Evolutionary conservation across 2,329 filamentous ascomycete species (phyloP), one percentile per base, ranked within the genome.

Genomic region (Paraphoma chrysanthemicola): DNA sequence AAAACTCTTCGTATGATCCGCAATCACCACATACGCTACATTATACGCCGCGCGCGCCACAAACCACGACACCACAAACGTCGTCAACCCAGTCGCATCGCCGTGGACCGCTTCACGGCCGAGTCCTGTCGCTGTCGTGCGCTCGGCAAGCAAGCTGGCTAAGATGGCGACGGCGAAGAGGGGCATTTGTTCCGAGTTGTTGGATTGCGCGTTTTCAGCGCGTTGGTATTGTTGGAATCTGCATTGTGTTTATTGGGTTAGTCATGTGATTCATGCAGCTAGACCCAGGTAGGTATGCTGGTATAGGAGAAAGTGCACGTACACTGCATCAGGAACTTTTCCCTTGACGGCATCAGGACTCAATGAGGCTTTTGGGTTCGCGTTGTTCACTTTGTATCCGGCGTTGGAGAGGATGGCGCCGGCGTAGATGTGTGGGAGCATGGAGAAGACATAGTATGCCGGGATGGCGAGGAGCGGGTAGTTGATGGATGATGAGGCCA

Each of bases 391-490:
- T 30, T 67, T 59, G 60, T 68, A 69, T 18, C 68, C 68, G 8
- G 48, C 33, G 1, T 57, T 43, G 3, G 44, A 14, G 28, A 70
- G 67, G 10, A 68, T 42, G 23, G 17, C 43, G 28, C 44, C 30
- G 2, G 68, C 62, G 38, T 70, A 70, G 10, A 56, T 41, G 49
- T 70, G 68, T 2, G 68, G 68, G 2, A 60, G 8, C 17, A 67
- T 30, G 23, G 61, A 64, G 56, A 70, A 69, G 55, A 66, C 18
- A 12, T 70, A 69, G 64, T 68, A 70, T 17, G 65, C 66, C 12
- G 68, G 68, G 39, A 70, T 70, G 31, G 65, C 60, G 45, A 70
- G 64, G 44, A 70, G 64, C 3, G 62, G 65, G 53, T 70, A 70
- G 47, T 68, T 70, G 39, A 68, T 54, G 5, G 60, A 43, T 9